These are phyloP conservation scores for Cladosporium sp. DNA, from an alignment of 2,329 filamentous ascomycete genomes.

Conservation along the genomic window DNA sequence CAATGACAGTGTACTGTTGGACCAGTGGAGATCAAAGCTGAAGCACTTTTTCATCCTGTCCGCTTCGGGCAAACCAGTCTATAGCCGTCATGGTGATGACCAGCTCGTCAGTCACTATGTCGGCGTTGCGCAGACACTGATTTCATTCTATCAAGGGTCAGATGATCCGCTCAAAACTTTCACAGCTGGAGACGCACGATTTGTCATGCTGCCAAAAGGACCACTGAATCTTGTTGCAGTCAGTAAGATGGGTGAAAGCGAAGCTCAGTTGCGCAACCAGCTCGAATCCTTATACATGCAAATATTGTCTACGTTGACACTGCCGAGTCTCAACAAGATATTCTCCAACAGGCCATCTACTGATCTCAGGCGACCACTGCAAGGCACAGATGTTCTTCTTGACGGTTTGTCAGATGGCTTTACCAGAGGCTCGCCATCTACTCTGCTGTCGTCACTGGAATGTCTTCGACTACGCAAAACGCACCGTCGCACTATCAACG, in stretches of 20 bases:
- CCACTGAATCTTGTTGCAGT: slow-evolving; percentile 92
- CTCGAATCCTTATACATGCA: slow-evolving; percentile 97
- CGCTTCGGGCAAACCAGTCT: slow-evolving; percentile 94
- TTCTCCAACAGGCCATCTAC: slow-evolving; percentile 91
- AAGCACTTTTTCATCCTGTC: slow-evolving; percentile 98
- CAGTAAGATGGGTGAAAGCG: slow-evolving; percentile 87
- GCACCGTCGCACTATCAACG: slow-evolving; percentile 81
- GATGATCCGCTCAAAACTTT: slow-evolving; percentile 77
- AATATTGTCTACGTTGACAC: slow-evolving; percentile 88
- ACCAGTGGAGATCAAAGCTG: slow-evolving; percentile 81
- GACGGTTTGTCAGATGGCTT: slow-evolving; percentile 93
- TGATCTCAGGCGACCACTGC: slow-evolving; percentile 80
- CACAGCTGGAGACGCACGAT: slow-evolving; percentile 78
- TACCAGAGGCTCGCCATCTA: slow-evolving; percentile 84
- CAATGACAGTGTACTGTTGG: slow-evolving; percentile 57
- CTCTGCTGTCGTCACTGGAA: slow-evolving; percentile 83
- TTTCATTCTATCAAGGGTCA: slow-evolving; percentile 87
- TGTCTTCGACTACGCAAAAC: slow-evolving; percentile 89
- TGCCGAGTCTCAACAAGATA: slow-evolving; percentile 79
- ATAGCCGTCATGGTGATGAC: slow-evolving; percentile 89
- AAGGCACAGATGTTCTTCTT: slow-evolving; percentile 86
- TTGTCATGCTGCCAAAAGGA: slow-evolving; percentile 79
- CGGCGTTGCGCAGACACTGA: slow-evolving; percentile 93
- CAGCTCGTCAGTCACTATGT: slow-evolving; percentile 89
- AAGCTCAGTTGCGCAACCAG: slow-evolving; percentile 78